A percentile compares a stretch with the other conserved stretches of the same genome.
Evolutionary conservation across 208 protist genomes (phyloP).

Genomic region (Phytomonas sp.): DNA sequence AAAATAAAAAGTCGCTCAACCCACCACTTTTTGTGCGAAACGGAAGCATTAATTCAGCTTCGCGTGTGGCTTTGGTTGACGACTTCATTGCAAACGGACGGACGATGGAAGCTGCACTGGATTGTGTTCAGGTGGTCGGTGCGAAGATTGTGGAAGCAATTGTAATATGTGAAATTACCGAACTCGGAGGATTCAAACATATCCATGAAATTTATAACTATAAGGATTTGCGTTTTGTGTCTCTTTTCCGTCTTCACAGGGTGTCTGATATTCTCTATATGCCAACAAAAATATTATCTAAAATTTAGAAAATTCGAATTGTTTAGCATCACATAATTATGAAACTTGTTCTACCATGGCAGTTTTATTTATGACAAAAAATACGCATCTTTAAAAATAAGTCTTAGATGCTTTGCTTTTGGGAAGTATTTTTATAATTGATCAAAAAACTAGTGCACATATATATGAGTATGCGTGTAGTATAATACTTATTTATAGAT

Average conservation of each 20-base stretch:
- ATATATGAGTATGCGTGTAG: constrained; percentile 1
- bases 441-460: not conserved
- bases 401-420: not conserved
- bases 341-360: not conserved
- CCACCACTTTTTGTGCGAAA: constrained; percentile 44
- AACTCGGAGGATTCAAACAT: constrained; percentile 48
- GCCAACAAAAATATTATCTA: not conserved
- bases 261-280: not conserved
- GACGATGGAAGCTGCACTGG: constrained; percentile 60
- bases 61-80: constrained; percentile 80
- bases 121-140: constrained; percentile 50
- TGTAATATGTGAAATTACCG: constrained; percentile 58
- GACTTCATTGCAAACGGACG: constrained; percentile 79
- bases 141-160: constrained; percentile 58
- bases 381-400: not conserved
- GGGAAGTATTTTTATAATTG: not conserved
- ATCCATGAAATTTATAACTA: constrained; percentile 34
- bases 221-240: constrained; percentile 1
- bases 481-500: constrained; percentile 8
- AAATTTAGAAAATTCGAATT: not conserved
- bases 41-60: constrained; percentile 39
- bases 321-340: not conserved
- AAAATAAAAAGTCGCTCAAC: constrained; percentile 18
- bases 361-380: not conserved
- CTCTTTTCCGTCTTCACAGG: not conserved